Conservation (phyloP, 2,329 filamentous ascomycete species). For the Neoscytalidium dimidiatum region DNA sequence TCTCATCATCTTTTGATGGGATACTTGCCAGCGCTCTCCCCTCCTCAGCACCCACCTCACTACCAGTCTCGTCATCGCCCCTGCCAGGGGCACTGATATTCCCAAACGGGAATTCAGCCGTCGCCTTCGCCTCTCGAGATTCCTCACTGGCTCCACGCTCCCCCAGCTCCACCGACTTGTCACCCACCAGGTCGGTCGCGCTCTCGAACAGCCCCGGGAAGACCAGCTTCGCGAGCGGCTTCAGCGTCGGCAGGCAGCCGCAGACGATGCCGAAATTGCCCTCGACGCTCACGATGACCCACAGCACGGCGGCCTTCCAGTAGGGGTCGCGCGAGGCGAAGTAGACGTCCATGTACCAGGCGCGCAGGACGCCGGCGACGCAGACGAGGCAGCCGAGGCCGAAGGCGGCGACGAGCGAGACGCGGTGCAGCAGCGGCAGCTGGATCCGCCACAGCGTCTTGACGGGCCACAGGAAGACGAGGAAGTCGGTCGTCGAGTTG, state of each 20-base stretch:
- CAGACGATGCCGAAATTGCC: slow-evolving; percentile 34
- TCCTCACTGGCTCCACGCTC: background rate
- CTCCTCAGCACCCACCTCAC: background rate
- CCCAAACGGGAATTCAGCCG: background rate
- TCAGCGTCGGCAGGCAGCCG: slow-evolving; percentile 36
- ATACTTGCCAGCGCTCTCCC: background rate
- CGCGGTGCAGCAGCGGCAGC: slow-evolving; percentile 30
- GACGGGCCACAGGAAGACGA: slow-evolving; percentile 36
- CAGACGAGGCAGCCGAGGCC: slow-evolving; percentile 33
- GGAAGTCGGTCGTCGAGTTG: slow-evolving; percentile 36
- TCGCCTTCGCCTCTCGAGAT: background rate
- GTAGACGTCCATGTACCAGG: slow-evolving; percentile 32
- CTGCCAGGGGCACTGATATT: slow-evolving; percentile 5
- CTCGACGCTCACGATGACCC: slow-evolving; percentile 33
- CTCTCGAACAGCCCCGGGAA: slow-evolving; percentile 30
- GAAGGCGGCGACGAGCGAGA: slow-evolving; percentile 34
- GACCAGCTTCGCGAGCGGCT: slow-evolving; percentile 31
- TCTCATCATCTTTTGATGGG: background rate
- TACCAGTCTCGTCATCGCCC: background rate
- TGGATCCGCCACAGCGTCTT: slow-evolving; percentile 30
- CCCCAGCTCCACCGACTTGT: background rate
- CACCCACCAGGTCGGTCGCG: background rate
- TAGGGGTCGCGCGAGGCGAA: slow-evolving; percentile 31
- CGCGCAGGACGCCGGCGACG: slow-evolving; percentile 31
- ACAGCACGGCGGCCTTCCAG: slow-evolving; percentile 27